phyloP scores from a whole-genome alignment of 768 basidiomycete genomes.

The Hericium coralloides region DNA sequence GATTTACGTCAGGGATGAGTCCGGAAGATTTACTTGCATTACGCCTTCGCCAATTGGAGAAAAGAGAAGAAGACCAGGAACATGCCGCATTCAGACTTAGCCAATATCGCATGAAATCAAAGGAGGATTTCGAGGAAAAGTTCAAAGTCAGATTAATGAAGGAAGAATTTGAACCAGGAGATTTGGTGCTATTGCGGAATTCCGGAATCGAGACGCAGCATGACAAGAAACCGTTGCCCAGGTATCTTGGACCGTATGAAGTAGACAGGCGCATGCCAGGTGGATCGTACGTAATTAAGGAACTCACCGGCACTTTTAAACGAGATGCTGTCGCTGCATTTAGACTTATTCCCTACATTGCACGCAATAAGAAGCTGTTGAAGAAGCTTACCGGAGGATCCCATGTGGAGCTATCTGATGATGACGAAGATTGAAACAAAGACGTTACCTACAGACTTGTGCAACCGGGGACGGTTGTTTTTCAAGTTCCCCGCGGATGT shows the following conservation, averaged over 20 bases:
- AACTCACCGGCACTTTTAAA: not conserved
- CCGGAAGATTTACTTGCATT: not conserved
- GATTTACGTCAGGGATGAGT: not conserved
- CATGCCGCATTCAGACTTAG: not conserved
- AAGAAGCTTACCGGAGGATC: too few species aligned
- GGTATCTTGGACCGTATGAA: not conserved
- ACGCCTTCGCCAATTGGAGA: not conserved
- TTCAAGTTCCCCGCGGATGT: too few species aligned
- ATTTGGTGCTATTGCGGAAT: not conserved
- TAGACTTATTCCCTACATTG: not conserved
- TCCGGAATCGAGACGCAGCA: not conserved
- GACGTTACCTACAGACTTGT: too few species aligned
- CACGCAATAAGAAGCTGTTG: not conserved
- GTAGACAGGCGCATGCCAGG: not conserved
- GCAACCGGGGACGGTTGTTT: too few species aligned
- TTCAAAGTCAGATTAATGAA: not conserved
- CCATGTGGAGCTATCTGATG: not conserved
- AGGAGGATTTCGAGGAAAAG: not conserved
- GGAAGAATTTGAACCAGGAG: not conserved
- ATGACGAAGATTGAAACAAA: not conserved
- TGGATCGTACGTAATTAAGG: not conserved
- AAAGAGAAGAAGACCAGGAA: not conserved
- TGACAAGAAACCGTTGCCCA: not conserved
- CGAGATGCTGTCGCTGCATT: not conserved
- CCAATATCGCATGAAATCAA: not conserved